Base-by-base conservation (phyloP, 768 basidiomycete genomes). In the Termitomyces eurrhizus region DNA sequence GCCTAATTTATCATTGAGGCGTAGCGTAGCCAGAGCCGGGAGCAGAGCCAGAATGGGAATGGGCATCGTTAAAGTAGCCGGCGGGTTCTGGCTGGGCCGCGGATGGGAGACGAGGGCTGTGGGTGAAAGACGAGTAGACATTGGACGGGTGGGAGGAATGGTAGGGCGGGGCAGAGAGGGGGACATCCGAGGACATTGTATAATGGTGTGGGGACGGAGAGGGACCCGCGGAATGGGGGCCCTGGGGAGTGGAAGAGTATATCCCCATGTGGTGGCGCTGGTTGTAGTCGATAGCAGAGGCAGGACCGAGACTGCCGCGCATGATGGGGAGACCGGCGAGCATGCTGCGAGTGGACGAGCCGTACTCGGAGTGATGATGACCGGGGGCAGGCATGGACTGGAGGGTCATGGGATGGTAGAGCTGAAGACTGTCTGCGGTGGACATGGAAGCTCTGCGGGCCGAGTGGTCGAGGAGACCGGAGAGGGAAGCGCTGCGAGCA, bases 321-420 rank as follows among this genome's bases (percentile, higher is more conserved):
- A 72, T 66, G 44, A 73, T 67, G 52, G 78, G 76, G 63, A 79
- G 68, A 26, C 79, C 76, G 56, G 77, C 76, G 52, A 83, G 72
- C 70, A 83, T 75, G 68, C 78, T 77, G 62, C 82, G 80, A 56
- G 74, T 76, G 12, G 76, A 68, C 32, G 74, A 70, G 41, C 68
- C 65, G 63, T 83, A 83, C 6, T 81, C 81, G 18, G 76, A 74
- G 55, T 66, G 74, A 53, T 66, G 72, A 62, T 77, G 75, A 63
- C 69, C 69, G 48, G 70, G 70, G 65, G 70, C 73, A 45, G 80
- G 78, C 70, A 82, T 75, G 26, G 86, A 84, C 70, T 89, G 89
- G 26, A 91, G 81, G 8, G 87, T 84, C 83, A 91, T 85, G 13
- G 90, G 90, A 66, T 89, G 88, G 70, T 90, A 92, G 44, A 92